Conservation (phyloP, 192 early-diverging fungal genomes). For the Nowakowskiella sp. region DNA sequence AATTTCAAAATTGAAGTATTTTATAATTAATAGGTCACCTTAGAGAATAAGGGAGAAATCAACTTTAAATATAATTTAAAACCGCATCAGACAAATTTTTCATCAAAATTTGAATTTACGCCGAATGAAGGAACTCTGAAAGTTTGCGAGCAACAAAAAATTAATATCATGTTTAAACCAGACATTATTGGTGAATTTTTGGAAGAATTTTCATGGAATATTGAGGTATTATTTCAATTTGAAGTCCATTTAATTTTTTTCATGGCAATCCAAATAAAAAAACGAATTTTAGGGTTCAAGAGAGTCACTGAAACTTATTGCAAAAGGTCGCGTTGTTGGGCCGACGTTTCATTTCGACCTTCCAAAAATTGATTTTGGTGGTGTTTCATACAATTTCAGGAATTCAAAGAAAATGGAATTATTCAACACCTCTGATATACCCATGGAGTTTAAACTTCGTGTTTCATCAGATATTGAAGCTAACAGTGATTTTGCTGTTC, state of each 20-base stretch:
- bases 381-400: slow-evolving; percentile 40
- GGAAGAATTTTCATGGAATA: slow-evolving; percentile 43
- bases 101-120: slow-evolving; percentile 39
- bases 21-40: slow-evolving; percentile 23
- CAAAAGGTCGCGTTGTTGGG: slow-evolving; percentile 46
- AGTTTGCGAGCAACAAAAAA: slow-evolving; percentile 33
- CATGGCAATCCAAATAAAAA: too few relatives aligned
- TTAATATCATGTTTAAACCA: slow-evolving; percentile 33
- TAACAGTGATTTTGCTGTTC: slow-evolving; percentile 28
- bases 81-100: slow-evolving; percentile 24
- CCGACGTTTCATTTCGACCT: slow-evolving; percentile 46
- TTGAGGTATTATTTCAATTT: slow-evolving; percentile 33
- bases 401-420: slow-evolving; percentile 20
- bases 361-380: slow-evolving; percentile 31
- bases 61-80: slow-evolving; percentile 21
- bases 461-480: slow-evolving; percentile 13
- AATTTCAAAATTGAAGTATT: background rate
- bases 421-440: slow-evolving; percentile 45
- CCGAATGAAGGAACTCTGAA: slow-evolving; percentile 33
- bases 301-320: slow-evolving; percentile 26
- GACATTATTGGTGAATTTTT: slow-evolving; percentile 43
- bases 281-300: slow-evolving; percentile 31
- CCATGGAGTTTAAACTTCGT: slow-evolving; percentile 36
- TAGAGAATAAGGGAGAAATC: slow-evolving; percentile 53
- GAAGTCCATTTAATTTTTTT: background rate